These are phyloP conservation scores for Hypoxylon sp. DNA, from an alignment of 2,329 filamentous ascomycete genomes.

Conservation along the genomic window DNA sequence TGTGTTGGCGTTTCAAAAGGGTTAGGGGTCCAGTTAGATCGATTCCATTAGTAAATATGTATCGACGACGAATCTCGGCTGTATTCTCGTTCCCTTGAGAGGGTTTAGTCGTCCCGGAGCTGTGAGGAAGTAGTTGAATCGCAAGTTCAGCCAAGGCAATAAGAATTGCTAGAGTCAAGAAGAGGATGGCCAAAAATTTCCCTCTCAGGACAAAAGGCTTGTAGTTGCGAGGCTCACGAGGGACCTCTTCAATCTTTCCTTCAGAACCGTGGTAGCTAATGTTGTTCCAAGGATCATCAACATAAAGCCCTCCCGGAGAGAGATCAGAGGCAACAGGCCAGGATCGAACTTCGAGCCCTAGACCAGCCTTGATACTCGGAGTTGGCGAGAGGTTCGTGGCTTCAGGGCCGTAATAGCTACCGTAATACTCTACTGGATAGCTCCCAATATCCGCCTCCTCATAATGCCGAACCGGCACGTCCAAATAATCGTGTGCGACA, in stretches of 20 bases:
- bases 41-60: slow-evolving; percentile 1
- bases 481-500: slow-evolving; percentile 45
- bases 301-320: slow-evolving; percentile 39
- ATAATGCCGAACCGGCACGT: slow-evolving; percentile 43
- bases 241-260: slow-evolving; percentile 42
- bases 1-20: slow-evolving; percentile 33
- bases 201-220: slow-evolving; percentile 45
- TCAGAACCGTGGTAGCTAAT: slow-evolving; percentile 47
- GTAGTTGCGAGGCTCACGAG: slow-evolving; percentile 34
- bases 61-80: slow-evolving; percentile 43
- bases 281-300: slow-evolving; percentile 39
- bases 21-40: not conserved
- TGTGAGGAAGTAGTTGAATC: slow-evolving; percentile 51
- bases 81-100: slow-evolving; percentile 37
- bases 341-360: slow-evolving; percentile 45
- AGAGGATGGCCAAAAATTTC: slow-evolving; percentile 39
- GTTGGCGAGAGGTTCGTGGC: slow-evolving; percentile 34
- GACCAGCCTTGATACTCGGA: slow-evolving; percentile 39
- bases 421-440: slow-evolving; percentile 39
- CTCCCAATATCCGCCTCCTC: slow-evolving; percentile 45
- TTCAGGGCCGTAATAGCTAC: slow-evolving; percentile 44
- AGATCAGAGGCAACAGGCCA: slow-evolving; percentile 29
- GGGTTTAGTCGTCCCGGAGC: slow-evolving; percentile 19
- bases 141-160: slow-evolving; percentile 51
- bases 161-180: slow-evolving; percentile 44